These are phyloP conservation scores for Fusarium penzigii DNA, from an alignment of 2,329 filamentous ascomycete genomes.

Conservation along the genomic window DNA sequence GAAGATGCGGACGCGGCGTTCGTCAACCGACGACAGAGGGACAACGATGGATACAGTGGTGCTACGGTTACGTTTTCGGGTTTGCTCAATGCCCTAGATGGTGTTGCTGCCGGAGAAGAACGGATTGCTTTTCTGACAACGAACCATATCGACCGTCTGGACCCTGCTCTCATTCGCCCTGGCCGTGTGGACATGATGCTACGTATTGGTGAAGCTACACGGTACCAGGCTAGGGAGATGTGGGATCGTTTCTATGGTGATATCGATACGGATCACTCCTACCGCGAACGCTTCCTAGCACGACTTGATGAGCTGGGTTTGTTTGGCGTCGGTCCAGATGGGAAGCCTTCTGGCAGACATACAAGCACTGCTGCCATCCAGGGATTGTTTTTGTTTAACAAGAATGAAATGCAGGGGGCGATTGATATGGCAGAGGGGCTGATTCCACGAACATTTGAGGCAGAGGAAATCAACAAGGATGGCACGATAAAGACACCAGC, in stretches of 20 bases:
- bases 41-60: conserved; percentile 81
- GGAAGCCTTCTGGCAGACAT: conserved; percentile 47
- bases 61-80: conserved; percentile 94
- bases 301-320: conserved; percentile 71
- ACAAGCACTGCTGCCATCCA: conserved; percentile 92
- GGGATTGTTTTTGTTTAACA: conserved; percentile 93
- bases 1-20: conserved; percentile 95
- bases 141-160: conserved; percentile 87
- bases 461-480: conserved; percentile 40
- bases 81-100: conserved; percentile 81
- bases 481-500: conserved; percentile 45
- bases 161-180: conserved; percentile 85
- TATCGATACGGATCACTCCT: conserved; percentile 63
- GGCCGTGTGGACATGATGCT: conserved; percentile 94
- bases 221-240: conserved; percentile 80
- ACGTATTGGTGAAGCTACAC: conserved; percentile 82
- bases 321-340: conserved; percentile 58
- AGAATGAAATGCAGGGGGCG: conserved; percentile 84
- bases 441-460: conserved; percentile 58
- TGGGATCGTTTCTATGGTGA: conserved; percentile 97
- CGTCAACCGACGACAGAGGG: conserved; percentile 73
- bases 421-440: conserved; percentile 75
- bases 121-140: conserved; percentile 92
- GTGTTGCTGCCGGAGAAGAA: conserved; percentile 92
- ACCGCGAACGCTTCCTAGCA: conserved; percentile 68